A percentile compares a stretch with the other conserved stretches of the same genome.
Conservation (phyloP, 768 basidiomycete genomes). For the Asterophora lycoperdoides region DNA sequence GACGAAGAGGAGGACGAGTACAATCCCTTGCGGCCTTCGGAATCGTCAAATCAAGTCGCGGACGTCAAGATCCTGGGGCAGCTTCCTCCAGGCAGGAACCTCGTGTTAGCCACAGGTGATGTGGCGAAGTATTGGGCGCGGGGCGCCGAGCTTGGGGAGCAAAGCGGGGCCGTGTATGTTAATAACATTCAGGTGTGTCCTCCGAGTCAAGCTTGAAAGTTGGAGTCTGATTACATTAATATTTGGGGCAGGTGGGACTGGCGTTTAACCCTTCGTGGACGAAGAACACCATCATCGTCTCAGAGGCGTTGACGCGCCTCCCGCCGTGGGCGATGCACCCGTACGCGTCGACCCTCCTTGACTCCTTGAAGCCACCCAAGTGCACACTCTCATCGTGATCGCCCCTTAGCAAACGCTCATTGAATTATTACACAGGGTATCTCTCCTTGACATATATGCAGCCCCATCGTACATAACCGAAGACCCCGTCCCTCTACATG, state of each 20-base stretch:
- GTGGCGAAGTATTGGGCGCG: constrained; percentile 47
- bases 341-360: constrained; percentile 42
- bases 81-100: constrained; percentile 20
- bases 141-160: constrained; percentile 49
- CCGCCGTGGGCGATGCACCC: constrained; percentile 48
- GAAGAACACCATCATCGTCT: constrained; percentile 42
- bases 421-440: constrained; percentile 30
- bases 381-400: constrained; percentile 18
- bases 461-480: constrained; percentile 43
- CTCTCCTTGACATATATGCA: constrained; percentile 51
- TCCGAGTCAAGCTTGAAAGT: neutral
- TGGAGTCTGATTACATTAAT: neutral
- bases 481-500: constrained; percentile 29
- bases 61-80: constrained; percentile 38
- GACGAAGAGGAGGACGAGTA: constrained; percentile 67
- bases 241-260: constrained; percentile 41
- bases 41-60: constrained; percentile 15
- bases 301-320: constrained; percentile 45
- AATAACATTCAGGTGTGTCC: constrained; percentile 41
- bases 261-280: constrained; percentile 50
- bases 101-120: constrained; percentile 46
- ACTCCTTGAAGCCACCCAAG: constrained; percentile 43
- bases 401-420: no score
- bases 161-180: constrained; percentile 41
- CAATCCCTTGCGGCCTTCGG: constrained; percentile 33